phyloP scores from a whole-genome alignment of 495 filamentous ascomycete species.

The Parathielavia appendiculata region DNA sequence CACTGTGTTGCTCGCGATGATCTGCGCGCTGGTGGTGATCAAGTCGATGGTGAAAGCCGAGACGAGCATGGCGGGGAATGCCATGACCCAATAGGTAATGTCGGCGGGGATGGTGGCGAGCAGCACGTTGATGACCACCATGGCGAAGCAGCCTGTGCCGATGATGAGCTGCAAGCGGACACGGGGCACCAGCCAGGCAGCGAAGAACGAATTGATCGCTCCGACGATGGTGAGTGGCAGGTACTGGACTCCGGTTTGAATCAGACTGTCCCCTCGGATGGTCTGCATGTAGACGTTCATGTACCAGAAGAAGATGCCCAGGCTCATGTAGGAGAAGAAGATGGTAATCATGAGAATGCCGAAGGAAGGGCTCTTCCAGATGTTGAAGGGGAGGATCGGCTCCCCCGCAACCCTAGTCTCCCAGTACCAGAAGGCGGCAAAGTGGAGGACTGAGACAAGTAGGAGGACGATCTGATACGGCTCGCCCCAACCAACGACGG shows the following conservation, averaged over 20 bases:
- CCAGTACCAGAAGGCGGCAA: conserved; percentile 44
- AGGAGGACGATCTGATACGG: conserved; percentile 46
- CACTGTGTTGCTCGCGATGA: conserved; percentile 52
- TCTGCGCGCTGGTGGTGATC: conserved; percentile 47
- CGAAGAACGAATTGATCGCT: conserved; percentile 36
- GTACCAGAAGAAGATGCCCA: too few relatives aligned
- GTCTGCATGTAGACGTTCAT: conserved; percentile 34
- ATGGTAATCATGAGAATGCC: conserved; percentile 44
- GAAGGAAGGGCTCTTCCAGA: conserved; percentile 50
- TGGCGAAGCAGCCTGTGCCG: conserved; percentile 40
- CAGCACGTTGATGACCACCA: conserved; percentile 37
- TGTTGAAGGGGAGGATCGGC: conserved; percentile 48
- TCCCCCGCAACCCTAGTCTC: conserved; percentile 38
- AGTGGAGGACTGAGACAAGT: conserved; percentile 38
- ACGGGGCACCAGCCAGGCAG: conserved; percentile 43
- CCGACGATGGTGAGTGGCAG: conserved; percentile 43
- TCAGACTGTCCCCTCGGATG: conserved; percentile 41
- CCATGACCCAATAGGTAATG: conserved; percentile 48
- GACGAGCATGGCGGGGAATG: conserved; percentile 48
- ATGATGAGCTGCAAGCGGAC: conserved; percentile 46
- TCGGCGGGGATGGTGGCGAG: conserved; percentile 47
- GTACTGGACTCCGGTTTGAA: conserved; percentile 43
- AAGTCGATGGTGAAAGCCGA: conserved; percentile 48
- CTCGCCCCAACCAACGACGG: conserved; percentile 44
- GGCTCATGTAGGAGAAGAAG: conserved; percentile 49